Evolutionary conservation across 2,329 filamentous ascomycete genomes (phyloP).

Genomic region (Hypoxylon sp.): DNA sequence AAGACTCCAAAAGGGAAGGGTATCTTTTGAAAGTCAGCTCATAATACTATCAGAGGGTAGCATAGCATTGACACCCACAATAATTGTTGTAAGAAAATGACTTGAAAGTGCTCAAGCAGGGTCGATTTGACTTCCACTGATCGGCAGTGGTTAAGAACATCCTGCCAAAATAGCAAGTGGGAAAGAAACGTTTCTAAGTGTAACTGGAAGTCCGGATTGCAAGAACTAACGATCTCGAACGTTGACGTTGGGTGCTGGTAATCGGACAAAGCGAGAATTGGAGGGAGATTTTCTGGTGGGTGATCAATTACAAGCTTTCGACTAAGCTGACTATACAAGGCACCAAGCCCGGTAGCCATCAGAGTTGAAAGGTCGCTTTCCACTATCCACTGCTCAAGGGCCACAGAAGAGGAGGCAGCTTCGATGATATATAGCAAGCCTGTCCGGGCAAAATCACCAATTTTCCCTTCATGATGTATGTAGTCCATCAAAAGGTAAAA

Average conservation of each 20-base stretch:
- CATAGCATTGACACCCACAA: constrained; percentile 69
- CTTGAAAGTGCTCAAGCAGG: constrained; percentile 94
- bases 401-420: constrained; percentile 84
- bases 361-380: constrained; percentile 96
- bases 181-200: constrained; percentile 95
- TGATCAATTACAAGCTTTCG: constrained; percentile 87
- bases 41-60: neutral
- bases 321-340: constrained; percentile 75
- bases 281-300: constrained; percentile 80
- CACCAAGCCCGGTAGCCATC: constrained; percentile 96
- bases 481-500: constrained; percentile 98
- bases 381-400: constrained; percentile 94
- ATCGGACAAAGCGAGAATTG: constrained; percentile 90
- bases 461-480: constrained; percentile 93
- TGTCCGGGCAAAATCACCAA: constrained; percentile 95
- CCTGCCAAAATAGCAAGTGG: constrained; percentile 97
- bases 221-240: constrained; percentile 80
- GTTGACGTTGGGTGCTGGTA: constrained; percentile 81
- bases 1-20: constrained; percentile 94
- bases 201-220: constrained; percentile 81
- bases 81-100: constrained; percentile 94
- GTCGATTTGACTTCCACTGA: constrained; percentile 94
- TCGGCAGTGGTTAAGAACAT: constrained; percentile 94
- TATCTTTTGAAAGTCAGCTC: constrained; percentile 70
- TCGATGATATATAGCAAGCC: constrained; percentile 97